These are phyloP conservation scores for Teunomyces stri DNA, from an alignment of 805 yeast species.

Conservation along the genomic window DNA sequence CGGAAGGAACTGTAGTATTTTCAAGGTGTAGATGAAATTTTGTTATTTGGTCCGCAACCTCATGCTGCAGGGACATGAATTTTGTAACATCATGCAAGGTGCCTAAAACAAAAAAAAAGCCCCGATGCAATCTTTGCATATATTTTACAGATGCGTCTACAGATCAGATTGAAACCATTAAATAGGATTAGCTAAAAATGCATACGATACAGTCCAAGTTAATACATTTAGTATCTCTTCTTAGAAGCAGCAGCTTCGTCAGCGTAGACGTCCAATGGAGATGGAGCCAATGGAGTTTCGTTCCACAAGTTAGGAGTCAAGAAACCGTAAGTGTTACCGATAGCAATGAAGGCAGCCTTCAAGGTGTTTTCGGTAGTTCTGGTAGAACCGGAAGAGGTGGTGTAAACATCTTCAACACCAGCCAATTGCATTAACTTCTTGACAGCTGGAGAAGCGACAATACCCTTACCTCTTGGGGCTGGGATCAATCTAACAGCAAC, in stretches of 20 bases:
- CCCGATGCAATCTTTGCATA: no score
- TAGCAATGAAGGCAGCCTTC: conserved; percentile 98
- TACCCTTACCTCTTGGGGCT: conserved; percentile 99
- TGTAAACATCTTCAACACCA: conserved; percentile 99
- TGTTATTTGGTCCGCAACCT: neutral
- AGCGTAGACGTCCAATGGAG: conserved; percentile 94
- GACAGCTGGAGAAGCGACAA: conserved; percentile 99
- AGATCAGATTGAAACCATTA: neutral
- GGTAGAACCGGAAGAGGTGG: conserved; percentile 98
- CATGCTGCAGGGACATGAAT: no score
- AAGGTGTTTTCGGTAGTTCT: conserved; percentile 99
- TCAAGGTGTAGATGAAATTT: neutral
- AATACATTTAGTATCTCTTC: conserved; percentile 63
- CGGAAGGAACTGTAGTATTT: neutral
- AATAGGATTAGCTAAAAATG: neutral
- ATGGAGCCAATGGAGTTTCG: conserved; percentile 75
- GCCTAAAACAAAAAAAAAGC: no score
- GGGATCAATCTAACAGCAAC: conserved; percentile 98
- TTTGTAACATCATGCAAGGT: no score
- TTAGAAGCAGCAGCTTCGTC: conserved; percentile 74
- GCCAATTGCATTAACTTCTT: conserved; percentile 98
- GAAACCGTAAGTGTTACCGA: conserved; percentile 99
- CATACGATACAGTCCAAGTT: neutral
- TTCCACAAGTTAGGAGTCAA: conserved; percentile 99
- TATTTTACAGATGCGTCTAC: neutral